Conservation (phyloP, 306 rosid species). For the Vigna trinervia region DNA sequence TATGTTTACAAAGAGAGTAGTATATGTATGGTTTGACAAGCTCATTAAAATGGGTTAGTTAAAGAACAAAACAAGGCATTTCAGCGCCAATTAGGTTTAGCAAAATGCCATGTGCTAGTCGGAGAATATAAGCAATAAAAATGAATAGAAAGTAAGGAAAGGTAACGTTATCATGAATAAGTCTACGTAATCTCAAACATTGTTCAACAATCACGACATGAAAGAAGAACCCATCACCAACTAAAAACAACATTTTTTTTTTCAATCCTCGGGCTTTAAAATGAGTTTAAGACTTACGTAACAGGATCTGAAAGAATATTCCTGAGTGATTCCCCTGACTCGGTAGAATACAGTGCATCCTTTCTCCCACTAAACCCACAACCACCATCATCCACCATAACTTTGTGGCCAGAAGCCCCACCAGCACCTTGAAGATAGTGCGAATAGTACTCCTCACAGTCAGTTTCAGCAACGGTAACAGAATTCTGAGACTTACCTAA, state of each 20-base stretch:
- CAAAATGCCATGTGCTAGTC: not conserved
- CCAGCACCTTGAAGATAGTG: constrained; percentile 79
- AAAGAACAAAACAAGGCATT: not conserved
- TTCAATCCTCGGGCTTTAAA: not conserved
- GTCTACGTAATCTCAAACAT: not conserved
- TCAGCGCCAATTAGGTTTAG: not conserved
- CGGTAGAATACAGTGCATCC: constrained; percentile 61
- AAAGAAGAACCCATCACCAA: not conserved
- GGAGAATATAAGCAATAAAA: constrained; percentile 21
- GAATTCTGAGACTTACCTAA: constrained; percentile 65
- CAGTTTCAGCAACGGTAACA: constrained; percentile 70
- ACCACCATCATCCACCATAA: constrained; percentile 67
- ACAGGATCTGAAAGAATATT: constrained; percentile 86
- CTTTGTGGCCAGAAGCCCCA: constrained; percentile 76
- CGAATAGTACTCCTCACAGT: constrained; percentile 81
- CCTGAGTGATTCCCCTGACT: constrained; percentile 88
- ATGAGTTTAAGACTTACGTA: constrained; percentile 64
- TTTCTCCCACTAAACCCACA: constrained; percentile 90
- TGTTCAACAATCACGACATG: constrained; percentile 6
- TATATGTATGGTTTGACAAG: not conserved
- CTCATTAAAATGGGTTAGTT: not conserved
- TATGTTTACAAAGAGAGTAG: constrained; percentile 5
- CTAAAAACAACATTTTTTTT: not conserved
- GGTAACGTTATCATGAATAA: constrained; percentile 7
- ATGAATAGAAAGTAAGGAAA: constrained; percentile 6